Evolutionary conservation across 148 eudicot species (phyloP).

Genomic region (Simmondsia chinensis): DNA sequence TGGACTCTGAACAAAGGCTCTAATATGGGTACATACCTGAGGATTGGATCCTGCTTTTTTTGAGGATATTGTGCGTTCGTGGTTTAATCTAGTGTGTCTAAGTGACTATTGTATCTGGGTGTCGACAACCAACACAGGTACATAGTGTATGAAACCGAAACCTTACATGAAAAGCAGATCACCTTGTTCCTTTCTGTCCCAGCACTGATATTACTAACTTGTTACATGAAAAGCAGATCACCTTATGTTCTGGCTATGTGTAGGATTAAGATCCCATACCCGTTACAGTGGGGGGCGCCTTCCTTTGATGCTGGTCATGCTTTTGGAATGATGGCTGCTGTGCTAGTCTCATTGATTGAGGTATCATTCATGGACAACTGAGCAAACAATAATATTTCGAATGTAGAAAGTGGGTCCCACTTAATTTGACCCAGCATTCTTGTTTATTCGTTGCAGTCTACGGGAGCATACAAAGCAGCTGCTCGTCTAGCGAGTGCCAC

Average conservation of each 20-base stretch:
- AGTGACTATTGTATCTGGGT: too few relatives aligned
- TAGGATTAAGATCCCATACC: constrained; percentile 96
- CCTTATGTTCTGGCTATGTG: constrained; percentile 1
- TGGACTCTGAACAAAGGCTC: too few relatives aligned
- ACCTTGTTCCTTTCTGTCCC: too few relatives aligned
- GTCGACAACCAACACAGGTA: too few relatives aligned
- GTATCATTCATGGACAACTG: constrained; percentile 19
- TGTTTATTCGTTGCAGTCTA: constrained; percentile 41
- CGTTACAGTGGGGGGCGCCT: constrained; percentile 99
- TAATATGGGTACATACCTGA: too few relatives aligned
- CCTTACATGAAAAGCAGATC: too few relatives aligned
- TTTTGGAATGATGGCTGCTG: constrained; percentile 99
- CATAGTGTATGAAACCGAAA: too few relatives aligned
- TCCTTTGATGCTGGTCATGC: constrained; percentile 92
- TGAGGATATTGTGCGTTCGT: too few relatives aligned
- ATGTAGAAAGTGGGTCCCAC: background rate
- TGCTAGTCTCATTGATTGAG: constrained; percentile 86
- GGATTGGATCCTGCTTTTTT: too few relatives aligned
- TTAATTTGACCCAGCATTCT: background rate
- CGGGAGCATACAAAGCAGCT: constrained; percentile 94
- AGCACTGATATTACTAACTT: too few relatives aligned
- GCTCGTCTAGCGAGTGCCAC: constrained; percentile 97
- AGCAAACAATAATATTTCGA: background rate
- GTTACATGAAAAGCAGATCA: too few relatives aligned
- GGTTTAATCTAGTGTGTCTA: too few relatives aligned